phyloP scores from a whole-genome alignment of 768 basidiomycete species.

The Boletus rubescentipes region DNA sequence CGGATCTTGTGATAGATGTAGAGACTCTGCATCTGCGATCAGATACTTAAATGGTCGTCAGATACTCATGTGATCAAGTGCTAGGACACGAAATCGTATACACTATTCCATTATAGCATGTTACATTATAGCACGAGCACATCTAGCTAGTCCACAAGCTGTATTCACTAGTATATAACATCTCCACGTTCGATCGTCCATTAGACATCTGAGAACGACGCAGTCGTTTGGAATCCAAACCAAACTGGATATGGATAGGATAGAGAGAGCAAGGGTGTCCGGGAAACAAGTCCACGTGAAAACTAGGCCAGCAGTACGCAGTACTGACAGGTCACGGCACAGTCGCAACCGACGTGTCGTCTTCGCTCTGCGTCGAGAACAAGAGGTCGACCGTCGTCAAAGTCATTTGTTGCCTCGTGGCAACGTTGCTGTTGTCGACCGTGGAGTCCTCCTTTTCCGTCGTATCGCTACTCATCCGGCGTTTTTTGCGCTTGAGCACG shows the following conservation, averaged over 20 bases:
- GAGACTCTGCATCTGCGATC: no score
- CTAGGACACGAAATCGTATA: no score
- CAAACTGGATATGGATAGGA: no score
- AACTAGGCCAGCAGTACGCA: no score
- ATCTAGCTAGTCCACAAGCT: background rate
- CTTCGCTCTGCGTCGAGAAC: background rate
- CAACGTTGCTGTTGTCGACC: background rate
- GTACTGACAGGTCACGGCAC: background rate
- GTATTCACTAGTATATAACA: background rate
- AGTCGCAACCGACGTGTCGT: no score
- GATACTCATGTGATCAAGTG: no score
- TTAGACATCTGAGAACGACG: background rate
- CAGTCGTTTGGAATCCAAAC: background rate
- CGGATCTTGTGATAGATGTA: no score
- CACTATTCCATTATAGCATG: no score
- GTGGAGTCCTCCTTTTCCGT: background rate
- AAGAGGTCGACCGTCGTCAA: constrained; percentile 15
- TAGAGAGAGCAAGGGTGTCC: background rate
- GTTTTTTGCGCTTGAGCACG: constrained; percentile 1
- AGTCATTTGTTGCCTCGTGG: background rate
- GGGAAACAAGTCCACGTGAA: background rate
- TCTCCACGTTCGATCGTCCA: background rate
- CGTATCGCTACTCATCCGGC: background rate
- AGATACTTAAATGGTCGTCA: no score
- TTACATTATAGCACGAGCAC: no score